Evolutionary conservation across 495 filamentous ascomycete genomes (phyloP), one percentile per base, ranked within the genome.

Genomic region (Penicillium silybi): DNA sequence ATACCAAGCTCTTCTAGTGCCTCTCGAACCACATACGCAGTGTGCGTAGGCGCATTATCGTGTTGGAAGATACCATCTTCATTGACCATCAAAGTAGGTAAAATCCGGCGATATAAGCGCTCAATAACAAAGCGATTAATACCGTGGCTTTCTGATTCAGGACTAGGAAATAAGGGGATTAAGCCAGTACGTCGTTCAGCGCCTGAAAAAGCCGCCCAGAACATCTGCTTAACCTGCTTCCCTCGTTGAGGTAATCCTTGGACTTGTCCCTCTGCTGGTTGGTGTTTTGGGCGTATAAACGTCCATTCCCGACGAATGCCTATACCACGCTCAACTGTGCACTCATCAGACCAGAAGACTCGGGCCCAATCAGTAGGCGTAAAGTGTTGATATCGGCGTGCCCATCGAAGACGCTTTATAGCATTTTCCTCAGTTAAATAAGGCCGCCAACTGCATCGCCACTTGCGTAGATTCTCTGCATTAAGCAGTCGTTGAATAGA

Each of bases 11-110:
- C n/a, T n/a, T n/a, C n/a, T n/a, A n/a, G n/a, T n/a, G n/a, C n/a
- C n/a, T 59, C 50, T 1, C 44, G 43, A 4, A 54, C 44, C 29
- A 52, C 41, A 1, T 43, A 10, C 0, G 43, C 46, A 18, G 41
- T 61, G 35, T 64, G 46, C 5, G 61, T 53, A 2, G 39, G 40
- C 1, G 53, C 29, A 35, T 63, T 65, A 47, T 63, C 57, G 10
- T 64, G 51, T 19, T 58, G 42, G 50, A 62, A 64, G 18, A 52
- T 52, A 4, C 41, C 6, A 15, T 40, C 42, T 19, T 40, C 4
- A 29, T 44, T 20, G 16, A 9, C 4, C 0, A 52, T 16, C 3
- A 46, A 46, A 4, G 34, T 52, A 38, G 32, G 50, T 32, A 52
- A 23, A 11, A 52, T 37, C 15, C 42, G 50, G n/a, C 11, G 20